These are phyloP conservation scores for Pseudocercospora vitis DNA, from an alignment of 2,329 filamentous ascomycete genomes.

Conservation along the genomic window DNA sequence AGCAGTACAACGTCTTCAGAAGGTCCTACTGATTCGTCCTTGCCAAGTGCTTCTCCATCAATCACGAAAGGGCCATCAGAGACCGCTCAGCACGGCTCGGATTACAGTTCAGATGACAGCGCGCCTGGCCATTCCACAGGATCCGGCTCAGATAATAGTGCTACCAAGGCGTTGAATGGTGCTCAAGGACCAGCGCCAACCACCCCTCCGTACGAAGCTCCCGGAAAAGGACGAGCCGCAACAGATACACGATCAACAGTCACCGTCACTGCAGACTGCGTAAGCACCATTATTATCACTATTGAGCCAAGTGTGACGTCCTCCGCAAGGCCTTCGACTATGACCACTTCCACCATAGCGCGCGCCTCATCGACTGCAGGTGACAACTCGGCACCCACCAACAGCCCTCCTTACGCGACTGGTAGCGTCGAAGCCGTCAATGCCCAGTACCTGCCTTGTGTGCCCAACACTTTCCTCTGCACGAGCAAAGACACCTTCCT, in stretches of 20 bases:
- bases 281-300: constrained; percentile 28
- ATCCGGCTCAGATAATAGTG: background rate
- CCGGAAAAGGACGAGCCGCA: background rate
- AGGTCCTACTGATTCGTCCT: constrained; percentile 1
- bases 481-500: constrained; percentile 37
- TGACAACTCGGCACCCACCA: constrained; percentile 10
- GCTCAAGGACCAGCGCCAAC: background rate
- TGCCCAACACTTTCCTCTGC: constrained; percentile 45
- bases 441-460: constrained; percentile 39
- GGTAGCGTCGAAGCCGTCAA: constrained; percentile 28
- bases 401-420: constrained; percentile 27
- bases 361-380: constrained; percentile 4
- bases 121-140: background rate
- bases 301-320: constrained; percentile 15
- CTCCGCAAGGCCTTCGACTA: constrained; percentile 11
- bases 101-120: constrained; percentile 2
- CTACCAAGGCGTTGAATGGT: constrained; percentile 1
- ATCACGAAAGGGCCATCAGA: background rate
- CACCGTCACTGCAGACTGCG: constrained; percentile 28
- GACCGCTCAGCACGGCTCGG: background rate
- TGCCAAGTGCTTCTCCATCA: constrained; percentile 4
- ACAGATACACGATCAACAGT: constrained; percentile 11
- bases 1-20: background rate
- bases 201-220: constrained; percentile 3
- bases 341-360: constrained; percentile 17